Conservation (phyloP, 371 early-diverging fungal species). For the Parasitella parasitica region DNA sequence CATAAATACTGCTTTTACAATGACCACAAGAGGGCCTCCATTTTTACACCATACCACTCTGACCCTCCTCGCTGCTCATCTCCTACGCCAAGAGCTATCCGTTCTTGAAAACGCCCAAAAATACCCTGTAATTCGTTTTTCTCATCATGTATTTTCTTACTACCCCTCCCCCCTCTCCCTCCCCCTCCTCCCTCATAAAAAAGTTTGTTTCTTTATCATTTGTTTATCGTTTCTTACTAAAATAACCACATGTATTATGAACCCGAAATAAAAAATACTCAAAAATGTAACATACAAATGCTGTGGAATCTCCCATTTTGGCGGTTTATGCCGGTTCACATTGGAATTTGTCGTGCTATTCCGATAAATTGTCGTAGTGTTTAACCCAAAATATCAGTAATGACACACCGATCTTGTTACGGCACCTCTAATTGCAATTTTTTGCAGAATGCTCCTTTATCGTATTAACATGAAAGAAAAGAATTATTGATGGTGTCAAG, state of each 20-base stretch:
- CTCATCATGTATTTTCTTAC: not conserved
- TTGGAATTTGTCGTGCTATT: no score
- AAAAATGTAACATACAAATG: not conserved
- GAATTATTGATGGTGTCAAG: no score
- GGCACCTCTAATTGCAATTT: no score
- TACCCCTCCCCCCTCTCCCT: not conserved
- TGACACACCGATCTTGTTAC: no score
- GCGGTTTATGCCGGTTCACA: no score
- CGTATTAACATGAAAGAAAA: no score
- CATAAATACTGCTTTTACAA: slow-evolving; percentile 48
- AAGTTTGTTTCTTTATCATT: not conserved
- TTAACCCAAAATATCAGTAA: no score
- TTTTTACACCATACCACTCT: slow-evolving; percentile 6
- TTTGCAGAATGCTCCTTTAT: no score
- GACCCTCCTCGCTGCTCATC: slow-evolving; percentile 5
- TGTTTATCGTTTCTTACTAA: not conserved
- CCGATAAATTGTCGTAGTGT: no score
- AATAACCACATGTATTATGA: not conserved
- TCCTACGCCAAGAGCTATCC: not conserved
- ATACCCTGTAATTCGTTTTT: not conserved
- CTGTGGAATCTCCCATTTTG: not conserved
- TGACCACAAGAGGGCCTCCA: slow-evolving; percentile 12
- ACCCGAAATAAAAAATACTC: no score
- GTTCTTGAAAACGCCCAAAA: not conserved
- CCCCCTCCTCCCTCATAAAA: not conserved